These are phyloP conservation scores for Xylaria scruposa DNA, from an alignment of 495 filamentous ascomycete species.

Conservation along the genomic window DNA sequence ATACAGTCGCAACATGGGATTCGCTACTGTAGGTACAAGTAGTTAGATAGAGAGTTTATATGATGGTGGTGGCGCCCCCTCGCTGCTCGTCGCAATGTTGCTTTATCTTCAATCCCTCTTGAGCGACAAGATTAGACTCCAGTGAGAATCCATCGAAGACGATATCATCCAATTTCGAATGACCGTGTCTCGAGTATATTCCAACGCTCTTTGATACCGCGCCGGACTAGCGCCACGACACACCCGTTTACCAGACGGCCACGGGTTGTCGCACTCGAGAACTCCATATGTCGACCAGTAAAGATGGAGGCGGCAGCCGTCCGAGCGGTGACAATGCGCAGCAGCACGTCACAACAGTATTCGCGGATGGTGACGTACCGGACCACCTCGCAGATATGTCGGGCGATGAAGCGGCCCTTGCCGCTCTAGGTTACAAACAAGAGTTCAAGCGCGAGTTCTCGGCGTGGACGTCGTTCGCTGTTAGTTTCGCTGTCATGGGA, in stretches of 20 bases:
- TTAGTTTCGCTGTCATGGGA: conserved; percentile 78
- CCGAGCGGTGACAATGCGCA: conserved; percentile 44
- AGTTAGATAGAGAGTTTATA: background rate
- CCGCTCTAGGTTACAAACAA: conserved; percentile 76
- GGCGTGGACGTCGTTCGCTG: conserved; percentile 83
- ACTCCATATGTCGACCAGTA: conserved; percentile 11
- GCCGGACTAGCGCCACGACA: background rate
- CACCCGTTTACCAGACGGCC: background rate
- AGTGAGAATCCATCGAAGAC: background rate
- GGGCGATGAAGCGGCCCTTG: conserved; percentile 72
- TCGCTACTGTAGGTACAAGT: conserved; percentile 2
- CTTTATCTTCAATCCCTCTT: background rate
- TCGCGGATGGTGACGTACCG: conserved; percentile 69
- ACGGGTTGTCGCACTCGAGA: background rate
- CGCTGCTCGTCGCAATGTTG: background rate
- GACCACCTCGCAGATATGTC: conserved; percentile 43
- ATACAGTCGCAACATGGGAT: conserved; percentile 3
- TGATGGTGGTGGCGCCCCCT: conserved; percentile 23
- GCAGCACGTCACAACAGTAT: conserved; percentile 70
- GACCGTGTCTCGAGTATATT: background rate
- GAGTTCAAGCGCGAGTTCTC: conserved; percentile 85
- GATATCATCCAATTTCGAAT: background rate
- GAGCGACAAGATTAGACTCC: background rate
- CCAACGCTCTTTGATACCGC: background rate
- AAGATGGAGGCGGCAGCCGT: background rate